Percentiles rank a stretch among this genome's conserved stretches.
Conservation (phyloP, 1,284 basidiomycete species). For the Ganoderma sp. region DNA sequence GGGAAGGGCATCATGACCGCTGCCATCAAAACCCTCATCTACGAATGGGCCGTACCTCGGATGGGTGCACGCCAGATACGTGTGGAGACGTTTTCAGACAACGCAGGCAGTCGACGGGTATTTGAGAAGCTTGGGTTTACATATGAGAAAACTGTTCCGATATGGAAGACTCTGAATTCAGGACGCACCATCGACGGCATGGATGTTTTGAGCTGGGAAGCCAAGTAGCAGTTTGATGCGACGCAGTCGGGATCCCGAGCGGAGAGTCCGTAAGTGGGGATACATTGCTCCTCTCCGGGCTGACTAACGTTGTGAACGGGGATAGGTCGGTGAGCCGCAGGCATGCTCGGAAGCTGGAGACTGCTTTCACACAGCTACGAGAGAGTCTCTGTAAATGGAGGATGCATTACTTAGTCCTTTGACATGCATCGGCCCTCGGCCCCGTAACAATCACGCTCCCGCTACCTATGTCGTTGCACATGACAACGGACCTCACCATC, state of each 20-base stretch:
- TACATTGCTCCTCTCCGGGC: neutral
- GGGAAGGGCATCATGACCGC: slow-evolving; percentile 71
- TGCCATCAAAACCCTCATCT: slow-evolving; percentile 55
- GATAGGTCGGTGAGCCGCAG: slow-evolving; percentile 9
- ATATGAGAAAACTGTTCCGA: slow-evolving; percentile 46
- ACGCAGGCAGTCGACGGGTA: slow-evolving; percentile 61
- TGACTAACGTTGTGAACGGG: slow-evolving; percentile 12
- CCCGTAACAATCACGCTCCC: slow-evolving; percentile 4
- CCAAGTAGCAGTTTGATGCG: slow-evolving; percentile 15
- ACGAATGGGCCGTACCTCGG: slow-evolving; percentile 61
- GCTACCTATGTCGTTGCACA: slow-evolving; percentile 17
- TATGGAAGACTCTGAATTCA: slow-evolving; percentile 41
- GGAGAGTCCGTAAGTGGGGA: neutral
- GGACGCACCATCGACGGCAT: slow-evolving; percentile 33
- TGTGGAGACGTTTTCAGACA: slow-evolving; percentile 54
- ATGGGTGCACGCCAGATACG: slow-evolving; percentile 59
- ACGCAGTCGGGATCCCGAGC: neutral
- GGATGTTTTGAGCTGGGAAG: slow-evolving; percentile 39
- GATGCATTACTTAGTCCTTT: slow-evolving; percentile 14
- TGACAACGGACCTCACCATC: slow-evolving; percentile 22
- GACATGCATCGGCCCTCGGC: slow-evolving; percentile 16
- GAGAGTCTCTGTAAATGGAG: slow-evolving; percentile 13
- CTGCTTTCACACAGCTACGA: slow-evolving; percentile 10
- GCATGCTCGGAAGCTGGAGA: slow-evolving; percentile 1
- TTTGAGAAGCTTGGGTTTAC: slow-evolving; percentile 71